Conservation (phyloP, 73 alveolate species). For the Effrenium voratum region DNA sequence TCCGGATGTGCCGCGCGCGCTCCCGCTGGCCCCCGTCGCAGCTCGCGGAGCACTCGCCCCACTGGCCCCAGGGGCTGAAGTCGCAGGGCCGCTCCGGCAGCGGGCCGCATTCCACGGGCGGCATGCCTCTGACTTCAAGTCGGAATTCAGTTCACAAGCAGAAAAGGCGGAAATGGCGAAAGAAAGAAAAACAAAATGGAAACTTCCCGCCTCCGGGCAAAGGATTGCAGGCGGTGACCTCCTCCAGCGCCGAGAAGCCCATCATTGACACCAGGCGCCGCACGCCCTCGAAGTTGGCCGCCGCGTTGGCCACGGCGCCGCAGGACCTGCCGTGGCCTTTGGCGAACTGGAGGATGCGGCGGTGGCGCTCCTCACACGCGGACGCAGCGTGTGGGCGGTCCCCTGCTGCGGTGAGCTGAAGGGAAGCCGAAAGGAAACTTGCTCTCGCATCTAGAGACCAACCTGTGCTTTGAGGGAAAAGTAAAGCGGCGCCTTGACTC, state of each 20-base stretch:
- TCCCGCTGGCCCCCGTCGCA: constrained; percentile 90
- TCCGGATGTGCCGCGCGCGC: constrained; percentile 84
- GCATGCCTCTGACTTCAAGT: neutral
- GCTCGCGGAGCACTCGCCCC: constrained; percentile 91
- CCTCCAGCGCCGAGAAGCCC: constrained; percentile 76
- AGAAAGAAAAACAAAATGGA: neutral
- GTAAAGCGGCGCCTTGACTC: too few species aligned
- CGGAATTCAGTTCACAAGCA: neutral
- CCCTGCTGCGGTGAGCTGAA: too few species aligned
- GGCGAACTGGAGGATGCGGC: constrained; percentile 62
- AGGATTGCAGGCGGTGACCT: constrained; percentile 84
- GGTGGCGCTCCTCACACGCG: constrained; percentile 56
- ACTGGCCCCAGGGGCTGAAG: constrained; percentile 89
- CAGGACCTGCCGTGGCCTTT: constrained; percentile 93
- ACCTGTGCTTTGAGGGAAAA: too few species aligned
- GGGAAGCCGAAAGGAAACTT: too few species aligned
- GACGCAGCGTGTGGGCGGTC: too few species aligned
- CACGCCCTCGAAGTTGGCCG: neutral
- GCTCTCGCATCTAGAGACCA: too few species aligned
- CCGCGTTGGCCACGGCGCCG: constrained; percentile 39
- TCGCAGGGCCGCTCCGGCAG: constrained; percentile 77
- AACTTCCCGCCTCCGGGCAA: constrained; percentile 23
- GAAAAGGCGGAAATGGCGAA: neutral
- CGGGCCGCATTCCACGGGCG: constrained; percentile 73
- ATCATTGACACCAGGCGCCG: neutral